These are phyloP conservation scores for Diaporthe nobilis DNA, from an alignment of 2,329 filamentous ascomycete genomes.

Conservation along the genomic window DNA sequence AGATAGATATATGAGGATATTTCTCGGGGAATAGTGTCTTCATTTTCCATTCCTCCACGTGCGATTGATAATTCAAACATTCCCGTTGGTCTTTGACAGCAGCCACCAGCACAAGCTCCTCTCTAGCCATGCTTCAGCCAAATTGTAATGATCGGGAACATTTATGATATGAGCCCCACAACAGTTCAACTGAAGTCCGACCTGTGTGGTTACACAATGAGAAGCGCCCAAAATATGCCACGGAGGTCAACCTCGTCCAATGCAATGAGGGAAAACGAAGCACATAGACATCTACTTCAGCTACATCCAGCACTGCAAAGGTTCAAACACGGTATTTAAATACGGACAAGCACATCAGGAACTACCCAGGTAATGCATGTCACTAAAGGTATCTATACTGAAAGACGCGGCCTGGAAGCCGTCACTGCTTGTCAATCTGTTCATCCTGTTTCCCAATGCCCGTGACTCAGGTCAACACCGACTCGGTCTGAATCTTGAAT, in stretches of 20 bases:
- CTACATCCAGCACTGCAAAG: background rate
- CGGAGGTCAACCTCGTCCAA: background rate
- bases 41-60: too few relatives aligned
- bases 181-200: background rate
- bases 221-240: background rate
- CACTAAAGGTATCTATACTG: background rate
- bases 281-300: background rate
- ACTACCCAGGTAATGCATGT: background rate
- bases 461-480: constrained; percentile 50
- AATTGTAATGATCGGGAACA: background rate
- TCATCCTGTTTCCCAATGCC: background rate
- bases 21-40: background rate
- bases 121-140: background rate
- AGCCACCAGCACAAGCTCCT: background rate
- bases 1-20: background rate
- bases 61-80: too few relatives aligned
- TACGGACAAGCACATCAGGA: background rate
- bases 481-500: constrained; percentile 72
- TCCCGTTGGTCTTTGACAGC: background rate
- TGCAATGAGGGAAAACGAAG: background rate
- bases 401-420: background rate
- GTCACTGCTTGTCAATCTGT: background rate
- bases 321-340: background rate
- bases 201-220: background rate
- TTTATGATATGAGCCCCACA: background rate